Evolutionary conservation across 768 basidiomycete genomes (phyloP).

Genomic region (Ramaria sp.): DNA sequence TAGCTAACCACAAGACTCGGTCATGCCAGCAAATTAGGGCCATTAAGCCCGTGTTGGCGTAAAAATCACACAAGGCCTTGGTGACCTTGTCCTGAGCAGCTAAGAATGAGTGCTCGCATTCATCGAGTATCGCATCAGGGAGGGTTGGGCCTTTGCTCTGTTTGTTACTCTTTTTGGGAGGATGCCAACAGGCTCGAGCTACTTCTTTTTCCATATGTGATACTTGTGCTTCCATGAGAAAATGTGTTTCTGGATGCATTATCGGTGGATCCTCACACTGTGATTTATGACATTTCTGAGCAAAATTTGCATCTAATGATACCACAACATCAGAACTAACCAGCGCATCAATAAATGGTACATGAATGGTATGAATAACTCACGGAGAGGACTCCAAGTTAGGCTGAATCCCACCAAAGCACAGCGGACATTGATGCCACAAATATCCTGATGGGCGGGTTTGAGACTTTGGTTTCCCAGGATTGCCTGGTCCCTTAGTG

Average conservation of each 20-base stretch:
- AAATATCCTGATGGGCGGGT: no score
- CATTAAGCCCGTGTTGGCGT: constrained; percentile 14
- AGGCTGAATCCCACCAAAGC: no score
- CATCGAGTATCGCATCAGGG: not conserved
- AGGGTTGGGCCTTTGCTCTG: not conserved
- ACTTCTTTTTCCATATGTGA: not conserved
- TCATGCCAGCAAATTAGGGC: constrained; percentile 15
- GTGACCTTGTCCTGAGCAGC: not conserved
- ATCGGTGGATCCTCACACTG: not conserved
- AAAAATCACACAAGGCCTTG: constrained; percentile 3
- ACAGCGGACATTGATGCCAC: no score
- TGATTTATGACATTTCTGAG: not conserved
- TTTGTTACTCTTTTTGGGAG: not conserved
- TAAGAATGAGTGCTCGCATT: not conserved
- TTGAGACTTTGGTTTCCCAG: no score
- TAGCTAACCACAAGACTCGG: constrained; percentile 22
- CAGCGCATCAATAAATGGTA: not conserved
- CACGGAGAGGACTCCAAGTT: not conserved
- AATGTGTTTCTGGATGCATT: not conserved
- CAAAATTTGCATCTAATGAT: constrained; percentile 1
- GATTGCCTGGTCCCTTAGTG: not conserved
- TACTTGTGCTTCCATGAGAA: not conserved
- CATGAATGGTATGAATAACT: not conserved
- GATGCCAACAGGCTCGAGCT: not conserved
- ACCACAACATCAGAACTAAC: not conserved